Percentiles rank a stretch among this genome's conserved stretches.
Conservation (phyloP, 2,329 filamentous ascomycete genomes). For the Sarocladiaceae sp. region DNA sequence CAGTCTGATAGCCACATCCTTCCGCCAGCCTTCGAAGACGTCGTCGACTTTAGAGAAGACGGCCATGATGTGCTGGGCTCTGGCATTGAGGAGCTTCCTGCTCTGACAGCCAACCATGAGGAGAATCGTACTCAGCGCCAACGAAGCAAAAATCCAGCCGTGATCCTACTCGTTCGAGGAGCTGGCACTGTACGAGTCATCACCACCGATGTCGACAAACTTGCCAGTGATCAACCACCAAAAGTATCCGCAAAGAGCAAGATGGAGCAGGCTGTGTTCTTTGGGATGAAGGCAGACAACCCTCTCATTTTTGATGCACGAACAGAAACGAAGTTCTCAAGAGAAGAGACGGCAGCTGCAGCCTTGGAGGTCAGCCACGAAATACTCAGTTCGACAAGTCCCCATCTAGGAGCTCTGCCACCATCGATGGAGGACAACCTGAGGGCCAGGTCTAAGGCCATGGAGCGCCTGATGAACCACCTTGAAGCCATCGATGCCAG, state of each 20-base stretch:
- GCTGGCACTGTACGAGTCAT: slow-evolving; percentile 58
- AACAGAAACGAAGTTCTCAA: slow-evolving; percentile 61
- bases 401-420: slow-evolving; percentile 67
- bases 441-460: slow-evolving; percentile 63
- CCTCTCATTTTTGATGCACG: slow-evolving; percentile 79
- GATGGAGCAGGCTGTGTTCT: slow-evolving; percentile 93
- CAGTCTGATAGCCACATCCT: slow-evolving; percentile 61
- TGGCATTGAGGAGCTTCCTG: slow-evolving; percentile 55
- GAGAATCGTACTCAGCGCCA: slow-evolving; percentile 46
- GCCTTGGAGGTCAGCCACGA: slow-evolving; percentile 76
- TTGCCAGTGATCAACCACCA: slow-evolving; percentile 53
- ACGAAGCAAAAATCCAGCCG: slow-evolving; percentile 58
- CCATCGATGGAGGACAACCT: slow-evolving; percentile 81
- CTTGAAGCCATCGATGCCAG: slow-evolving; percentile 62
- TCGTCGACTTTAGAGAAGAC: slow-evolving; percentile 71
- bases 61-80: slow-evolving; percentile 61
- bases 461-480: slow-evolving; percentile 71
- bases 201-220: slow-evolving; percentile 55
- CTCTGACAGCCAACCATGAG: slow-evolving; percentile 30
- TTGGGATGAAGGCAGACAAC: slow-evolving; percentile 74
- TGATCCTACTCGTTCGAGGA: slow-evolving; percentile 59
- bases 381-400: slow-evolving; percentile 72
- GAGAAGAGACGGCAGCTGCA: slow-evolving; percentile 69
- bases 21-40: slow-evolving; percentile 75
- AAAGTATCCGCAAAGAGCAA: slow-evolving; percentile 79